Conservation (phyloP, 257 asterid species). For the Petunia axillaris region DNA sequence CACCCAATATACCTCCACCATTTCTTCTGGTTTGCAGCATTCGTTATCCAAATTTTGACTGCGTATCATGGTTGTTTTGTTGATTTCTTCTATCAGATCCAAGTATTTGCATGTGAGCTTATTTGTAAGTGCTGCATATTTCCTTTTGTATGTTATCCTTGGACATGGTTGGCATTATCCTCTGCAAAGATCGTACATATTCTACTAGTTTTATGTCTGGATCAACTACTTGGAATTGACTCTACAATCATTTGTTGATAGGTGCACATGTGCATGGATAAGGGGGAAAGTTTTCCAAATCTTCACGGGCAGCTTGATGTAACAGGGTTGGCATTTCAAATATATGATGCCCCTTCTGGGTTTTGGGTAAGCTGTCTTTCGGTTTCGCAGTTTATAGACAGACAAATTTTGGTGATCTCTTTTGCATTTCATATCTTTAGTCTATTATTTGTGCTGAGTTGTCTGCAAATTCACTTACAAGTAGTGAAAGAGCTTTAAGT, state of each 20-base stretch:
- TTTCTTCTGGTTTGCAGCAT: too few relatives aligned
- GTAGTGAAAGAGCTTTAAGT: conserved; percentile 6
- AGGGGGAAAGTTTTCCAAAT: conserved; percentile 91
- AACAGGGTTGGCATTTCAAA: conserved; percentile 83
- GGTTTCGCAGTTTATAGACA: conserved; percentile 20
- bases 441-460: conserved; percentile 17
- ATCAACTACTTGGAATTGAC: conserved; percentile 13
- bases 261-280: conserved; percentile 99
- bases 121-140: conserved; percentile 10
- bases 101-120: neutral
- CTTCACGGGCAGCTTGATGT: conserved; percentile 99
- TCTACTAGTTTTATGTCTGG: conserved; percentile 14
- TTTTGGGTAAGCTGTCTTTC: conserved; percentile 67
- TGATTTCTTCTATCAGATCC: conserved; percentile 17
- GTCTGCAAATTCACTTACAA: conserved; percentile 11
- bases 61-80: neutral
- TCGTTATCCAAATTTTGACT: neutral
- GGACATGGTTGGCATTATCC: conserved; percentile 23
- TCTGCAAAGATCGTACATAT: conserved; percentile 1
- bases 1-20: too few relatives aligned
- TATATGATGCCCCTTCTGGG: conserved; percentile 86
- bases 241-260: conserved; percentile 34
- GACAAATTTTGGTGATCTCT: neutral
- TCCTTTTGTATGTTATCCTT: conserved; percentile 13
- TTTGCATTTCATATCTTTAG: conserved; percentile 10